Percentiles rank a stretch among this genome's conserved stretches.
Conservation (phyloP, 192 early-diverging fungal genomes). For the Glomus cerebriforme region DNA sequence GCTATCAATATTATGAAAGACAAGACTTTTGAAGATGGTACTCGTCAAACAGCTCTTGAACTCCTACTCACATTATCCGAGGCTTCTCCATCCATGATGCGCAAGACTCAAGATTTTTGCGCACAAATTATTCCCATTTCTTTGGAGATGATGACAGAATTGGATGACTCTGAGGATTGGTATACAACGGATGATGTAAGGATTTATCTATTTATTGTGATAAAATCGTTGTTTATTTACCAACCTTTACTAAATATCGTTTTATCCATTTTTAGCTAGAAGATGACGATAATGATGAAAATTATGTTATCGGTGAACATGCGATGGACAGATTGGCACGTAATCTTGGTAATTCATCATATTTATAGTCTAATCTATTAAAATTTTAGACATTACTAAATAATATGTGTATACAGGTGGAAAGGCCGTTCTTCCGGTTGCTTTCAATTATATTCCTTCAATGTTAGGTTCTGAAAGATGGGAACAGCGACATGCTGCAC, state of each 20-base stretch:
- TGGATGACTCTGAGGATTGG: constrained; percentile 91
- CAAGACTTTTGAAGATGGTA: constrained; percentile 75
- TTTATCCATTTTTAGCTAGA: constrained; percentile 57
- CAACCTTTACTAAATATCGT: not conserved
- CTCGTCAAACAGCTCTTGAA: constrained; percentile 90
- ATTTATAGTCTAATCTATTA: not conserved
- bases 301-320: constrained; percentile 90
- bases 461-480: constrained; percentile 85
- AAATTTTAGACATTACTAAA: not conserved
- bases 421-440: constrained; percentile 82
- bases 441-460: constrained; percentile 86
- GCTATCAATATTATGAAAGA: constrained; percentile 78
- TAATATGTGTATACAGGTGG: constrained; percentile 57
- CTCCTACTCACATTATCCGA: constrained; percentile 91
- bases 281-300: constrained; percentile 88
- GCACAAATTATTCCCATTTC: constrained; percentile 80
- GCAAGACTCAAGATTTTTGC: constrained; percentile 86
- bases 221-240: not conserved
- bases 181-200: constrained; percentile 79
- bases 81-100: constrained; percentile 82
- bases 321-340: constrained; percentile 94
- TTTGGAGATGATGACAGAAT: constrained; percentile 92
- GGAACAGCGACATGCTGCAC: constrained; percentile 88
- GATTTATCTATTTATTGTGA: constrained; percentile 19
- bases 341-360: constrained; percentile 51